phyloP scores from a whole-genome alignment of 2,329 filamentous ascomycete species.

The Epichloe elymi region DNA sequence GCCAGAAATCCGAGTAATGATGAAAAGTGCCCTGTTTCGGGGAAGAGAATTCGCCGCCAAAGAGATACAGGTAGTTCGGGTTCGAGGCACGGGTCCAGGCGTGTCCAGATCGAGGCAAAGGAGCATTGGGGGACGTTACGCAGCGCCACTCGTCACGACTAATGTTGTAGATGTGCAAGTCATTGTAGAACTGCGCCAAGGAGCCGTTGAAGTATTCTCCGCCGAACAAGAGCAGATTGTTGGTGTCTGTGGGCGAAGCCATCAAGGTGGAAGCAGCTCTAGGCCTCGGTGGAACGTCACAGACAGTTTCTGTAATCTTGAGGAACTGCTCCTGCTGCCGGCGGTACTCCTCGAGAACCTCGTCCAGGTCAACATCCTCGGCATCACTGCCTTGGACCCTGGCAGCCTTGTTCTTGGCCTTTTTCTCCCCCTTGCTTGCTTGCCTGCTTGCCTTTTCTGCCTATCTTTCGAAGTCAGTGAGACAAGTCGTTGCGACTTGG shows the following conservation, averaged over 20 bases:
- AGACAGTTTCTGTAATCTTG: slow-evolving; percentile 75
- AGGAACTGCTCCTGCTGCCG: slow-evolving; percentile 88
- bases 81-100: slow-evolving; percentile 89
- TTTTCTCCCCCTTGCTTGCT: slow-evolving; percentile 76
- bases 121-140: slow-evolving; percentile 82
- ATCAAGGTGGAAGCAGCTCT: slow-evolving; percentile 72
- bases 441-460: slow-evolving; percentile 64
- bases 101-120: slow-evolving; percentile 81
- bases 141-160: slow-evolving; percentile 82
- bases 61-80: slow-evolving; percentile 72
- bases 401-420: slow-evolving; percentile 56
- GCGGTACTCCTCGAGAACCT: slow-evolving; percentile 84
- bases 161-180: slow-evolving; percentile 58
- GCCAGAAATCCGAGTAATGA: slow-evolving; percentile 98
- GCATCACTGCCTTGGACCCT: slow-evolving; percentile 72
- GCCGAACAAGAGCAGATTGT: slow-evolving; percentile 82
- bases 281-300: slow-evolving; percentile 58
- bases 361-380: slow-evolving; percentile 87
- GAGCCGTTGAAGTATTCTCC: slow-evolving; percentile 94
- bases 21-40: slow-evolving; percentile 98
- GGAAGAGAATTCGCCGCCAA: slow-evolving; percentile 91
- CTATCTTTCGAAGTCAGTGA: slow-evolving; percentile 11
- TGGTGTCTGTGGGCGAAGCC: slow-evolving; percentile 72
- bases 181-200: slow-evolving; percentile 59
- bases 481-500: not conserved